Evolutionary conservation across 805 yeast genomes (phyloP), one percentile per base, ranked within the genome.

Genomic region (Saturnispora saitoi): DNA sequence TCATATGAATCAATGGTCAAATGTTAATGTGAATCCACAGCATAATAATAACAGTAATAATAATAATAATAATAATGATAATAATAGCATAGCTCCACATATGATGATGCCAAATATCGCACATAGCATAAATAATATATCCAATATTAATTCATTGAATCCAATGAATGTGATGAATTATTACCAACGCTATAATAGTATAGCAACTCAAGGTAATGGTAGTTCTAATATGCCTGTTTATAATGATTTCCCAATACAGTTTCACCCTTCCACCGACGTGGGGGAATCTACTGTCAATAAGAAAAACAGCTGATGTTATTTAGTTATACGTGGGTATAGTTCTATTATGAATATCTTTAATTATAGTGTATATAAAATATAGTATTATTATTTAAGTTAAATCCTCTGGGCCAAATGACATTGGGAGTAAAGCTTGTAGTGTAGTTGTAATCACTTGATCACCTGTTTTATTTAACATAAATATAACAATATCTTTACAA

Each of bases 341-440:
- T 22, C 38, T 34, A 34, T 34, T 34, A 34, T 34, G 17, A 34
- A 34, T 34, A 34, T 34, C 17, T 37, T 37, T 12, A 24, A 22
- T 20, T 20, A 20, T 22, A 20, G 41, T 37, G 10, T 19, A 36
- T 36, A 36, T 19, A 19, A 37, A 37, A 14, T 30, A 20, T 24
- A 22, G 42, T 42, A 32, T 45, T 22, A 37, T 37, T 37, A 22
- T 28, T 28, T 10, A 26, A 29, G 39, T 63, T 39, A 84, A 64
- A 57, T 79, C 75, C 14, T 77, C 89, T 1, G 96, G 96, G 0
- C 96, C 96, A 66, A 90, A 91, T 57, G 93, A 81, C 59, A 77
- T 62, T 0, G 98, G 98, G 43, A 90, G 69, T 51, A 90, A 68
- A 54, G 87, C 85, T 10, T 69, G 71, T 44, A 87, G 62, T 3